Percentiles rank a stretch among this genome's conserved stretches.
Conservation (phyloP, 139 green algal genomes). For the Auxenochlorella protothecoides region DNA sequence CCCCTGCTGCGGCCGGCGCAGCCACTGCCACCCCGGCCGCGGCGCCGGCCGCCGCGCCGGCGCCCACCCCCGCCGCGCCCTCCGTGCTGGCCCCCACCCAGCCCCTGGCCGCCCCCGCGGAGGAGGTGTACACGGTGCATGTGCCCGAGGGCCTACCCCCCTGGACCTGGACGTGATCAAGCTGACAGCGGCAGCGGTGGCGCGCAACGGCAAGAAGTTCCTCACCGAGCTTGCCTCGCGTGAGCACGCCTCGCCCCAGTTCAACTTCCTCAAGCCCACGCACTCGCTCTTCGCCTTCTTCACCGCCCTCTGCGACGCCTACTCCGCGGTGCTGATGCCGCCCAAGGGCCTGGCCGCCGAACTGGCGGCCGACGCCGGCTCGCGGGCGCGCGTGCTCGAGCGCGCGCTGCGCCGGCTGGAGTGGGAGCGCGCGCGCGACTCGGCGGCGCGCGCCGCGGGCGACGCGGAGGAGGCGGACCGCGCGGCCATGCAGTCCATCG, state of each 20-base stretch:
- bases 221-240: slow-evolving; percentile 62
- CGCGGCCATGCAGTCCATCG: slow-evolving; percentile 73
- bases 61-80: slow-evolving; percentile 11
- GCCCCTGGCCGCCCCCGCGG: slow-evolving; percentile 67
- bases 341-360: slow-evolving; percentile 54
- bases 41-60: slow-evolving; percentile 14
- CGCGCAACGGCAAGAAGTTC: slow-evolving; percentile 83
- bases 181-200: slow-evolving; percentile 71
- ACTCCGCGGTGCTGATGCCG: slow-evolving; percentile 87
- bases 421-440: slow-evolving; percentile 68
- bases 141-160: slow-evolving; percentile 77
- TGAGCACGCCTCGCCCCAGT: slow-evolving; percentile 60
- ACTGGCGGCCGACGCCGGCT: slow-evolving; percentile 48
- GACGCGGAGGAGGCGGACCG: slow-evolving; percentile 79
- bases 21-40: slow-evolving; percentile 8
- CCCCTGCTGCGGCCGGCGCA: slow-evolving; percentile 1
- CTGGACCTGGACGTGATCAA: slow-evolving; percentile 91
- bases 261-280: slow-evolving; percentile 95
- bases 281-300: slow-evolving; percentile 93
- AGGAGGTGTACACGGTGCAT: slow-evolving; percentile 81
- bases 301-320: slow-evolving; percentile 82
- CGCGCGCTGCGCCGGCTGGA: slow-evolving; percentile 77
- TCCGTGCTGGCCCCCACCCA: slow-evolving; percentile 30
- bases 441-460: slow-evolving; percentile 54
- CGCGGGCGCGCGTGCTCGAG: slow-evolving; percentile 47